Evolutionary conservation across 108 stramenopile species (phyloP), one percentile per base, ranked within the genome.

Genomic region (Skeletonema costatum): DNA sequence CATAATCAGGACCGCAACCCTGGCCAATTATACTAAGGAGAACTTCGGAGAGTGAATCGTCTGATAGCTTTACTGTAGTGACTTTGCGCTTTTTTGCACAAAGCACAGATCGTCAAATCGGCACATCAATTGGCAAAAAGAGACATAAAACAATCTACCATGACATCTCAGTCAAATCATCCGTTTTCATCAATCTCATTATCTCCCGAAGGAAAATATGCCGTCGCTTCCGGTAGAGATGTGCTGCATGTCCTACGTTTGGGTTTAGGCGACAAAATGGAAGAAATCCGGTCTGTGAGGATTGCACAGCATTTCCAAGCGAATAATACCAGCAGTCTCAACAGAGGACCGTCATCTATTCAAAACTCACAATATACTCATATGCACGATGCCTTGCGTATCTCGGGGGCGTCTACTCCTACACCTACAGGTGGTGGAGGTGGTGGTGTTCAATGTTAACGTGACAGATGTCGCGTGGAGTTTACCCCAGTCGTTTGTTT

Each of bases 401-500:
- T 56, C 25, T 63, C 63, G 51, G 14, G 36, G 3, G 39, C 72
- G 19, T 44, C 77, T 17, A 59, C 75, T 44, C 69, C 82, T 16
- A 39, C 82, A 14, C 77, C 72, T 7, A 69, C 77, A 2, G 78
- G 66, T 2, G 78, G 74, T 41, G 78, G 78, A 12, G 83, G 83
- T 16, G 83, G 76, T 6, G 78, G 81, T 13, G 73, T 81, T 81
- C 46, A 91, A 88, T 75, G 87, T 90, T 3, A 85, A 71, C 46
- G 76, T 95, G 3, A 90, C 83, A 8, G 86, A 87, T 70, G 94
- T 92, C 29, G 92, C 90, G n/a, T 95, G 94, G 94, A 95, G 92
- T 73, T 74, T 78, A 65, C 82, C 83, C 38, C 85, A 86, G 71
- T 16, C 70, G 10, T 84, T 68, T 62, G 51, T 76, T 32, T 51